Base-by-base conservation (phyloP, 805 yeast genomes). In the Saccharomycopsis sp. region DNA sequence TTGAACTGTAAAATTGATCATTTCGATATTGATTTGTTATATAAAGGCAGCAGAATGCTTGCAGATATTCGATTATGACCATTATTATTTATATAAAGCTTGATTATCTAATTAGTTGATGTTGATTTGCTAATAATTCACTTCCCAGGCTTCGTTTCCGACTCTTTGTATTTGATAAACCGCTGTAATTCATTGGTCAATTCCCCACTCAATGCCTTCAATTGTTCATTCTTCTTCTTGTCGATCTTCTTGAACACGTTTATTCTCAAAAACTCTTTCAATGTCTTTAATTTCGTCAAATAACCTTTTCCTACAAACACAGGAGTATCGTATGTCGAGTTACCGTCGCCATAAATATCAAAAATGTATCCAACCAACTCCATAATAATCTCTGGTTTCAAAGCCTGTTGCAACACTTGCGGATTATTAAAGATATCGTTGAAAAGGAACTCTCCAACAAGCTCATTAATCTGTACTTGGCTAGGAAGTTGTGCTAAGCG, bases 281-380 rank as follows among this genome's bases (percentile, higher is more conserved):
- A 20, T 0, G 64, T 63, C 57, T 70, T 67, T 51, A 90, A 73
- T 15, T 70, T 67, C 0, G 65, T 57, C 42, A 81, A 66, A 64
- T 83, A 79, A 7, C 77, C 74, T 19, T 78, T 77, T 8, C 76
- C 69, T 24, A 86, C 87, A 69, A 86, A 93, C 0, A 88, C 79
- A 2, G 82, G 81, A 24, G 70, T 72, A 68, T 90, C 96, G 66
- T 90, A 91, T 15, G 75, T 78, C 65, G 77, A 86, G 2, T 69
- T 73, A 42, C 79, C 79, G 72, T 94, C 98, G 14, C 87, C 87
- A 71, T 86, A 94, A 3, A 91, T 75, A 60, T 90, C 97, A 70
- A 83, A 89, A 3, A 91, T 66, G 1, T 81, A 74, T 65, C 44
- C 17, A 17, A 58, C 47, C 15, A 56, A 35, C 12, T 57, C 61